Percentiles rank a stretch among this genome's conserved stretches.
Evolutionary conservation across 495 filamentous ascomycete species (phyloP).

Genomic region (Tuber brumale): DNA sequence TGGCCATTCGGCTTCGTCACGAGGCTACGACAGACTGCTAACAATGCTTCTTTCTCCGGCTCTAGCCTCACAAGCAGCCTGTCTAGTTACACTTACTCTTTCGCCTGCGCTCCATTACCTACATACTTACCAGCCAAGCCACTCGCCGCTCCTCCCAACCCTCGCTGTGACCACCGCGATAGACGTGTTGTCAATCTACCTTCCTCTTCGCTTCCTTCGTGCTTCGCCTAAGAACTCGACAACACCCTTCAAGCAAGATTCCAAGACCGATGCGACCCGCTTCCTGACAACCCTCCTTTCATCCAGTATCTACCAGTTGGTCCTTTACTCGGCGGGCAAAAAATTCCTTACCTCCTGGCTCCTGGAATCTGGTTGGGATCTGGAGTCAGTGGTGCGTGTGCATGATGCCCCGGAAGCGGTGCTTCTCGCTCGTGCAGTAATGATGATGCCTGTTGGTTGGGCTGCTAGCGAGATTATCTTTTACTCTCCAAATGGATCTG

Average conservation of each 20-base stretch:
- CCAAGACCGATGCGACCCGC: slow-evolving; percentile 25
- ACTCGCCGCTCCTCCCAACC: slow-evolving; percentile 36
- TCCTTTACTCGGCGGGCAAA: slow-evolving; percentile 24
- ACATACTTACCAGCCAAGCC: slow-evolving; percentile 37
- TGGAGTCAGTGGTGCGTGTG: slow-evolving; percentile 33
- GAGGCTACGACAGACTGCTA: slow-evolving; percentile 6
- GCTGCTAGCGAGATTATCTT: slow-evolving; percentile 36
- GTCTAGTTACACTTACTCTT: slow-evolving; percentile 32
- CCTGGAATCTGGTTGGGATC: slow-evolving; percentile 31
- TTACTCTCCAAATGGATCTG: slow-evolving; percentile 23
- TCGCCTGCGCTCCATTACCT: slow-evolving; percentile 35
- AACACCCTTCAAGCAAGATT: slow-evolving; percentile 10
- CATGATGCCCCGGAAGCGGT: slow-evolving; percentile 30
- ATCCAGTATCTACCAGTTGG: slow-evolving; percentile 33
- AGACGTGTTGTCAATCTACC: slow-evolving; percentile 36
- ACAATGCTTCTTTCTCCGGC: not conserved
- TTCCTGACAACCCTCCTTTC: slow-evolving; percentile 29
- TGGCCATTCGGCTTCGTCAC: slow-evolving; percentile 6
- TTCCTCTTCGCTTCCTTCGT: slow-evolving; percentile 37
- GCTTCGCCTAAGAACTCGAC: slow-evolving; percentile 9
- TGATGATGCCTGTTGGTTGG: slow-evolving; percentile 41
- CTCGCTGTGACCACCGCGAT: slow-evolving; percentile 26
- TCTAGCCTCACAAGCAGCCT: slow-evolving; percentile 37
- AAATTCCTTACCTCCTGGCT: slow-evolving; percentile 39
- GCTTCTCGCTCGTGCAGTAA: slow-evolving; percentile 23